Conservation (phyloP, 2,329 filamentous ascomycete genomes). For the Magnaporthiopsis poae region DNA sequence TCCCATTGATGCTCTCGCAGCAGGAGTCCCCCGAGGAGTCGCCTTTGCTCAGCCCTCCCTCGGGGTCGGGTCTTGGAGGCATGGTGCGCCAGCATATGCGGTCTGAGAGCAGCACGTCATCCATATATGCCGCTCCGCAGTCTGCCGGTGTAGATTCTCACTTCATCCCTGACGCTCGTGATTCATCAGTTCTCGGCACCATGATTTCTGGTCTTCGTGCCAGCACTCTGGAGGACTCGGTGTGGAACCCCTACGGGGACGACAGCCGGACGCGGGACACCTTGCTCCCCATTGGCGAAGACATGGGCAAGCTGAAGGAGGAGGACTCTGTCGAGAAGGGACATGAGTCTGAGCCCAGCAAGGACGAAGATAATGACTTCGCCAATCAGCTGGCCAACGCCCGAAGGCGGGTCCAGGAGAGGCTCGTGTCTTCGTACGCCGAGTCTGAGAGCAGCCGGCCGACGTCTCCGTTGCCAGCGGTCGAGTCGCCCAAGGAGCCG, state of each 20-base stretch:
- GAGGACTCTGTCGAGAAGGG: background rate
- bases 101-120: slow-evolving; percentile 70
- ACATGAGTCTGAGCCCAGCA: background rate
- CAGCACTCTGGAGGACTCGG: slow-evolving; percentile 36
- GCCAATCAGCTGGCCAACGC: slow-evolving; percentile 62
- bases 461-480: slow-evolving; percentile 31
- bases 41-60: slow-evolving; percentile 63
- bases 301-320: background rate
- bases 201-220: slow-evolving; percentile 23
- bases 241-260: slow-evolving; percentile 14
- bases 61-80: slow-evolving; percentile 63
- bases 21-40: slow-evolving; percentile 48
- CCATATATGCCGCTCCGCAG: slow-evolving; percentile 49
- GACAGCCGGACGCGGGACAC: background rate
- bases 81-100: slow-evolving; percentile 79
- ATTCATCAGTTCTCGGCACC: slow-evolving; percentile 13
- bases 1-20: slow-evolving; percentile 15
- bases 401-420: slow-evolving; percentile 62
- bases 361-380: slow-evolving; percentile 56
- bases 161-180: slow-evolving; percentile 25
- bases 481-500: slow-evolving; percentile 25
- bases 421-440: slow-evolving; percentile 53
- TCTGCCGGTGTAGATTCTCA: slow-evolving; percentile 28
- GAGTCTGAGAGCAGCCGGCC: slow-evolving; percentile 47
- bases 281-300: background rate